phyloP scores from a whole-genome alignment of 2,329 filamentous ascomycete species.

The Neofusicoccum kwambonambiense region DNA sequence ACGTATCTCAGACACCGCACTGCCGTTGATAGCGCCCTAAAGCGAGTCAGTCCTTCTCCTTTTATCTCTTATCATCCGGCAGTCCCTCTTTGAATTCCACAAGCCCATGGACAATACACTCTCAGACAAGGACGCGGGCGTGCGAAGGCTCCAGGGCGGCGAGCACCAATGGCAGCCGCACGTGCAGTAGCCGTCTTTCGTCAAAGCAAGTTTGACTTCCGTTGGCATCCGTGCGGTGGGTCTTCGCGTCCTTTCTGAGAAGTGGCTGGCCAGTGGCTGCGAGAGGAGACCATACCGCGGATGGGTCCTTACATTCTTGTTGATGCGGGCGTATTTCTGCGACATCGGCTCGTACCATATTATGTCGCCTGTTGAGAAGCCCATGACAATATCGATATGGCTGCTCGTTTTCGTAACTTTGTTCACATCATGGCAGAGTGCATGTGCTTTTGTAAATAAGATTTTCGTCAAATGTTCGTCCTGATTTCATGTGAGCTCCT shows the following conservation, averaged over 20 bases:
- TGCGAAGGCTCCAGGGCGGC: neutral
- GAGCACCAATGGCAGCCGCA: neutral
- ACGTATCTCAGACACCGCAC: conserved; percentile 79
- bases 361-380: conserved; percentile 93
- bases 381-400: conserved; percentile 90
- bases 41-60: conserved; percentile 16
- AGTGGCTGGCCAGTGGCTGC: neutral
- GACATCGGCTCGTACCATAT: conserved; percentile 99
- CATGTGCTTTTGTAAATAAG: conserved; percentile 93
- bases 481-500: conserved; percentile 39
- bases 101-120: neutral
- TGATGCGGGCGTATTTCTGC: conserved; percentile 90
- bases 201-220: neutral
- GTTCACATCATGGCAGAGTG: conserved; percentile 92
- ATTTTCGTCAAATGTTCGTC: conserved; percentile 94
- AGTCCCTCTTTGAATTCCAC: neutral
- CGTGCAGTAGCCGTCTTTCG: neutral
- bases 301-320: conserved; percentile 74
- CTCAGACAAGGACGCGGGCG: neutral
- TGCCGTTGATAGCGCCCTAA: conserved; percentile 80
- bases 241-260: neutral
- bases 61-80: neutral
- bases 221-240: neutral
- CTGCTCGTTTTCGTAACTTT: conserved; percentile 71
- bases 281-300: neutral